Evolutionary conservation across 169 alveolate genomes (phyloP), one percentile per base, ranked within the genome.

Genomic region (Neospora caninum): DNA sequence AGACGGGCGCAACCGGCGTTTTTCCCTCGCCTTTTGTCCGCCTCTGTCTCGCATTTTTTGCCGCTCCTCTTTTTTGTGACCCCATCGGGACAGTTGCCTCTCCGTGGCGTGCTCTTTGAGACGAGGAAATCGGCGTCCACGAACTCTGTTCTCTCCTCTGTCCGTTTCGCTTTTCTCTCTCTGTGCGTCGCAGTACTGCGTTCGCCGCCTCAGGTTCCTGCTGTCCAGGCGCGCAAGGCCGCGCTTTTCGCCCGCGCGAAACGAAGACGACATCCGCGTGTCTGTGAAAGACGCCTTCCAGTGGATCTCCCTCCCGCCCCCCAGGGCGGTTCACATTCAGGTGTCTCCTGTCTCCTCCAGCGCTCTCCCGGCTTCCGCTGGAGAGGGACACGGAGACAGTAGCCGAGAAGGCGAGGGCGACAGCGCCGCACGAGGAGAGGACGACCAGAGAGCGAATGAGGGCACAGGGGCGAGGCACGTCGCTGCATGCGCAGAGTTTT

Each of bases 281-380:
- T 82, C 6, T 31, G 89, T 82, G 38, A 42, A 42, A 36, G 89
- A 82, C 64, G 58, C 89, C 22, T 16, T 13, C 25, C 54, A 29
- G 69, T 82, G 89, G 89, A 27, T 82, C 67, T 82, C 89, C 18
- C n/a, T 82, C 38, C 89, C 89, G 67, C 89, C 54, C 38, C 89
- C 89, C 34, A 38, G 25, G 10, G 34, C 89, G 36, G 89, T 82
- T 36, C 89, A 82, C 38, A 82, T 82, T 31, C 67, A 4, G 2
- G 86, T 7, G 27, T 10, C 39, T 64, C n/a, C 18, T 18, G 27
- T 27, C 27, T 27, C 73, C 73, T 64, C 73, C 27, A 64, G 18
- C 73, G 86, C 86, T 64, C 73, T 64, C 73, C 7, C 73, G 73
- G 73, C 73, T n/a, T 73, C 80, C 31, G 20, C 39, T 18, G 86